Percentiles rank a stretch among this genome's conserved stretches.
Evolutionary conservation across 2,329 filamentous ascomycete genomes (phyloP).

Genomic region (Fusarium liriodendri): DNA sequence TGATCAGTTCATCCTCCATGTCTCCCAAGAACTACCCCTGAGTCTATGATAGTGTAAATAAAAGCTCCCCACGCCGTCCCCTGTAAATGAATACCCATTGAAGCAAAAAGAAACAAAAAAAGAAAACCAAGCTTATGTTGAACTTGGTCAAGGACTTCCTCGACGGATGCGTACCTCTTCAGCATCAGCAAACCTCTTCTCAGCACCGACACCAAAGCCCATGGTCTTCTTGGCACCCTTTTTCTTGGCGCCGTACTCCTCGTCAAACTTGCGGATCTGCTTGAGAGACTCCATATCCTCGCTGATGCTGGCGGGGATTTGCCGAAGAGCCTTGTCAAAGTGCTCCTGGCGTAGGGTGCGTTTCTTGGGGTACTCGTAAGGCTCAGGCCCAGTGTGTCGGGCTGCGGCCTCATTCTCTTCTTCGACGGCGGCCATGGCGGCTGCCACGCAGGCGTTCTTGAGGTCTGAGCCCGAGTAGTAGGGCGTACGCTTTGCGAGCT

Average conservation of each 20-base stretch:
- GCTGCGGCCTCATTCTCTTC: slow-evolving; percentile 70
- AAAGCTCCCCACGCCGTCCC: slow-evolving; percentile 16
- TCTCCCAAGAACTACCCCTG: slow-evolving; percentile 7
- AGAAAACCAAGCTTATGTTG: neutral
- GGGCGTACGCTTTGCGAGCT: slow-evolving; percentile 74
- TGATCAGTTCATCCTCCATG: slow-evolving; percentile 7
- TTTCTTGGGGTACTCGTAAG: slow-evolving; percentile 71
- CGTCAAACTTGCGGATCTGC: slow-evolving; percentile 94
- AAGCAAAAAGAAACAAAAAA: neutral
- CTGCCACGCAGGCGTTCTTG: slow-evolving; percentile 84
- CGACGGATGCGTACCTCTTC: slow-evolving; percentile 59
- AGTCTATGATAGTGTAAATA: slow-evolving; percentile 28
- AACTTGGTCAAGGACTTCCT: slow-evolving; percentile 20
- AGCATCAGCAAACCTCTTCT: slow-evolving; percentile 49
- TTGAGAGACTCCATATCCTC: slow-evolving; percentile 91
- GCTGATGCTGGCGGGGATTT: slow-evolving; percentile 92
- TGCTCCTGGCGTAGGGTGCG: slow-evolving; percentile 70
- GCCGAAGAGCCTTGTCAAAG: slow-evolving; percentile 86
- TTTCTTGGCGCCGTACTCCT: slow-evolving; percentile 88
- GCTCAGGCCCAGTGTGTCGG: slow-evolving; percentile 52
- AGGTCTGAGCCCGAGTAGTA: slow-evolving; percentile 87
- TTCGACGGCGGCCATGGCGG: slow-evolving; percentile 81
- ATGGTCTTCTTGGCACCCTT: slow-evolving; percentile 70
- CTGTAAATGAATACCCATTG: neutral
- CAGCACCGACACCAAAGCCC: slow-evolving; percentile 66